These are phyloP conservation scores for Cucurbita ficifolia DNA, from an alignment of 306 rosid genomes.

Conservation along the genomic window DNA sequence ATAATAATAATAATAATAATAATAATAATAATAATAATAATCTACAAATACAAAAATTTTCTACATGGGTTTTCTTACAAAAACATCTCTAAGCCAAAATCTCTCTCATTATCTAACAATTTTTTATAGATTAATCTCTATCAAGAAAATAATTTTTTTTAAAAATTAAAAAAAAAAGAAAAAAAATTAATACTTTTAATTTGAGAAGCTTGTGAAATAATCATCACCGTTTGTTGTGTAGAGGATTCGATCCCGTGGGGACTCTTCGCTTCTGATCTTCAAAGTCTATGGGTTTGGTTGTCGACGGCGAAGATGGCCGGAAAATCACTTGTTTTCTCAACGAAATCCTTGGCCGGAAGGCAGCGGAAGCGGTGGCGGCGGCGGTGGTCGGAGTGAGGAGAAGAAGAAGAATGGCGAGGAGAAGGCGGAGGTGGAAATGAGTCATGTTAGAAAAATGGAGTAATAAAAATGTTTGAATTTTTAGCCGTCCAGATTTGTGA, in stretches of 20 bases:
- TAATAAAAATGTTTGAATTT: not conserved
- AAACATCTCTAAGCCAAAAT: not conserved
- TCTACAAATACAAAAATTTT: not conserved
- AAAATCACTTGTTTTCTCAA: constrained; percentile 23
- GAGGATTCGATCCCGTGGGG: constrained; percentile 90
- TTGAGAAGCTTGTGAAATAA: constrained; percentile 13
- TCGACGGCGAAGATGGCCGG: constrained; percentile 12
- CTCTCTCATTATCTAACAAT: not conserved
- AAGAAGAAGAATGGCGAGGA: constrained; percentile 24
- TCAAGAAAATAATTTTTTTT: not conserved
- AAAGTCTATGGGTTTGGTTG: constrained; percentile 18
- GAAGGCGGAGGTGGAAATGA: constrained; percentile 22
- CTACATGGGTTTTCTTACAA: not conserved
- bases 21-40: not conserved
- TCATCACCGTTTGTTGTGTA: constrained; percentile 75
- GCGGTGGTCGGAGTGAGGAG: constrained; percentile 2
- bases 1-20: not conserved
- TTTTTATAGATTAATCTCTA: not conserved
- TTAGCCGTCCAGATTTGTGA: not conserved
- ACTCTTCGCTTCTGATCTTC: constrained; percentile 53
- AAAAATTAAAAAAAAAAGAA: not conserved
- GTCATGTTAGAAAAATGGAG: constrained; percentile 22
- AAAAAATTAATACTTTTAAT: not conserved
- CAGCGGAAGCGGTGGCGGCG: constrained; percentile 19
- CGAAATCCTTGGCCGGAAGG: constrained; percentile 12